Base-by-base conservation (phyloP, 768 basidiomycete genomes). In the Leccinum incarnatum region DNA sequence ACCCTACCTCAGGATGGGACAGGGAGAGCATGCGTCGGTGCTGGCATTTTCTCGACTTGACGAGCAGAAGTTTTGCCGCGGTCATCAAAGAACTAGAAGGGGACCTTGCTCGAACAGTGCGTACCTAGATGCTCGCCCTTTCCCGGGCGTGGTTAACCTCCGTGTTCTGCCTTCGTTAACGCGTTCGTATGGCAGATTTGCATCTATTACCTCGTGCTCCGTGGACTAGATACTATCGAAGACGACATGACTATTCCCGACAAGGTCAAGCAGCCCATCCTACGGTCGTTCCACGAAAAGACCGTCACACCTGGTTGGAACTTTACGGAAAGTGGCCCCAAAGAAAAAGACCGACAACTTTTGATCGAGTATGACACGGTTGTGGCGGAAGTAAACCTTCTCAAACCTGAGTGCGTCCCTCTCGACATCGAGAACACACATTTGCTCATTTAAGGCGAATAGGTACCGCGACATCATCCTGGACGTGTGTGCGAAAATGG, bases 51-150 rank as follows among this genome's bases (percentile, higher is more conserved):
- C 78, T 98, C 55, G 95, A 98, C 79, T 56, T 79, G 74, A 95
- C 95, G 4, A 93, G 92, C 64, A 76, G 96, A 65, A 92, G 88
- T 75, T 99, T 97, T 65, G 81, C 93, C 0, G 86, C 89, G 1
- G 96, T 99, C 61, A 93, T 98, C 68, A 98, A 96, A 75, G 92
- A 97, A 74, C 78, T 98, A 4, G 95, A 99, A 30, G 96, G 95
- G 1, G 96, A 98, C 71, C 76, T 99, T 61, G 95, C 95, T 4
- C 79, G 96, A 61, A 90, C 88, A 45, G 95, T 97, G 71, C 75
- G 93, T 85, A 14, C 42, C 29, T 3, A 11, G 15, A 9, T 53
- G 56, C 40, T 59, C 55, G 32, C 12, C 46, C 19, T 14, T 36
- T 19, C n/a, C 14, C 5, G 5, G 6, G 14, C 25, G 32, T 37